These are phyloP conservation scores for Dictyostelium capitatum DNA, from an alignment of 78 protist genomes.

Conservation along the genomic window DNA sequence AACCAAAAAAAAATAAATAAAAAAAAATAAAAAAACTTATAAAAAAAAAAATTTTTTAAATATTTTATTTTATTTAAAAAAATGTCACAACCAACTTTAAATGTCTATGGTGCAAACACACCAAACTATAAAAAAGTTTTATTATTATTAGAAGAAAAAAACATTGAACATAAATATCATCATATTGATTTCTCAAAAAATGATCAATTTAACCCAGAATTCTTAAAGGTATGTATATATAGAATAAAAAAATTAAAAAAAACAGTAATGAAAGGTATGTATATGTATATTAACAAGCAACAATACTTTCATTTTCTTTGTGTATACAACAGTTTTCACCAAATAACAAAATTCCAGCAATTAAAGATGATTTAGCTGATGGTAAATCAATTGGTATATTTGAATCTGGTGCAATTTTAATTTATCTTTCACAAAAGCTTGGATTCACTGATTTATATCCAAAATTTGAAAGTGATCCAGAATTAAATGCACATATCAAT, in stretches of 20 bases:
- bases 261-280: not conserved
- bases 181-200: conserved; percentile 47
- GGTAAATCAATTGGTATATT: conserved; percentile 74
- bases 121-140: not conserved
- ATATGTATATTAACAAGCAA: not conserved
- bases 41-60: not conserved
- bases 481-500: not conserved
- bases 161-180: not conserved
- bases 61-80: no score
- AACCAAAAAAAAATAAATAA: not conserved
- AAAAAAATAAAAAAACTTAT: not conserved
- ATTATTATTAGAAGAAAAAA: conserved; percentile 10
- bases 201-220: conserved; percentile 87
- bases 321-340: conserved; percentile 70
- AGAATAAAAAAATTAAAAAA: conserved; percentile 58
- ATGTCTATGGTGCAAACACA: not conserved
- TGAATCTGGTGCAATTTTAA: conserved; percentile 90
- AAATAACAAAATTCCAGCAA: conserved; percentile 90
- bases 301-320: not conserved
- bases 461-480: not conserved
- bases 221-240: conserved; percentile 77
- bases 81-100: not conserved
- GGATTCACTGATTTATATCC: conserved; percentile 45
- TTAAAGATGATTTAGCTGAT: conserved; percentile 68
- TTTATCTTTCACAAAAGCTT: conserved; percentile 88